Evolutionary conservation across 805 yeast species (phyloP).

Genomic region (Debaryomyces tyrocola): DNA sequence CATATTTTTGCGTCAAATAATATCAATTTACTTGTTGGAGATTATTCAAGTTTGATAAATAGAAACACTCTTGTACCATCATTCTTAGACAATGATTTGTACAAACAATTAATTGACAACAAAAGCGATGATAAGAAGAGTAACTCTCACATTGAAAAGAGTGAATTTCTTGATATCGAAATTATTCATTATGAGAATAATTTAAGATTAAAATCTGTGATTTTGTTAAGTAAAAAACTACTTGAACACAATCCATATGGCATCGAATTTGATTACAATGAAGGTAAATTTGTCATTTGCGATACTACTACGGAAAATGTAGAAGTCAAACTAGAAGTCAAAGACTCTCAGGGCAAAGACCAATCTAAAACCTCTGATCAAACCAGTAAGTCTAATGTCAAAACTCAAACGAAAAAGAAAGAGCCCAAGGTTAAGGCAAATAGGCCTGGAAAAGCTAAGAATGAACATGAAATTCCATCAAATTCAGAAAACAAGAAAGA

Average conservation of each 20-base stretch:
- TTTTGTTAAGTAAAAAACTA: constrained; percentile 20
- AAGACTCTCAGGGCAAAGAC: background rate
- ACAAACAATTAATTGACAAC: background rate
- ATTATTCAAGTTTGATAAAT: constrained; percentile 7
- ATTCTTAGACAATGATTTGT: background rate
- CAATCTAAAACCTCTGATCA: background rate
- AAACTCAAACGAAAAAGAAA: background rate
- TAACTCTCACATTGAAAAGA: background rate
- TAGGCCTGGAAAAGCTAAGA: background rate
- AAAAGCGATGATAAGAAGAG: background rate
- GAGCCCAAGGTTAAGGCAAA: background rate
- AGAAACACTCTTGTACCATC: background rate
- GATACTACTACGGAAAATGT: background rate
- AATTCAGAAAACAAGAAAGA: constrained; percentile 1
- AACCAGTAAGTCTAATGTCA: background rate
- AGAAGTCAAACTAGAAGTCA: background rate
- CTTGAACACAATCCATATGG: constrained; percentile 12
- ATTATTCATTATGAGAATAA: constrained; percentile 24
- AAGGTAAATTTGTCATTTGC: background rate
- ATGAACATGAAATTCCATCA: background rate
- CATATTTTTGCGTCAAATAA: constrained; percentile 33
- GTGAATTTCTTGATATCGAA: constrained; percentile 1
- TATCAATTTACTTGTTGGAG: constrained; percentile 23
- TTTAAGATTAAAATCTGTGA: constrained; percentile 26
- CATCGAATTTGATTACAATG: constrained; percentile 4